Evolutionary conservation across 2,329 filamentous ascomycete species (phyloP).

Genomic region (Claviceps humidiphila): DNA sequence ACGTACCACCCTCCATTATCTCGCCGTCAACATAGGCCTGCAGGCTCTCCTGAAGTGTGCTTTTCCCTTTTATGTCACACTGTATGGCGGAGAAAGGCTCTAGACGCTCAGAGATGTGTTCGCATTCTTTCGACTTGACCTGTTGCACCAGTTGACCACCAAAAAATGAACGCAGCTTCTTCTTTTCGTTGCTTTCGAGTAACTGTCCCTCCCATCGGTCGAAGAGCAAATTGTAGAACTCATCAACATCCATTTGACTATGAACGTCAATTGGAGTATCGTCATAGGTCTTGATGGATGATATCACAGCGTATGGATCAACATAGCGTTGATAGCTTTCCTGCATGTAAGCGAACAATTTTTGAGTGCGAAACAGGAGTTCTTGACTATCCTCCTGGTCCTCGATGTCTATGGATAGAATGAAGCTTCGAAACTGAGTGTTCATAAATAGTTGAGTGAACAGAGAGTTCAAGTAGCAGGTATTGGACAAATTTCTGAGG

Average conservation of each 20-base stretch:
- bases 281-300: constrained; percentile 69
- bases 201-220: constrained; percentile 84
- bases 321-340: constrained; percentile 61
- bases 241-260: constrained; percentile 94
- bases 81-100: constrained; percentile 93
- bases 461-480: constrained; percentile 92
- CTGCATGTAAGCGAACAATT: constrained; percentile 76
- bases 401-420: constrained; percentile 50
- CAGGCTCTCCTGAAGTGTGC: constrained; percentile 69
- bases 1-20: constrained; percentile 74
- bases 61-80: constrained; percentile 91
- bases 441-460: constrained; percentile 97
- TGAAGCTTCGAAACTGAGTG: constrained; percentile 69
- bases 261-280: constrained; percentile 72
- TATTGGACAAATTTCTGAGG: constrained; percentile 83
- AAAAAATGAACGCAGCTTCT: constrained; percentile 68
- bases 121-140: constrained; percentile 86
- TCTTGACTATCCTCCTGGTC: constrained; percentile 45
- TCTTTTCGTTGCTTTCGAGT: constrained; percentile 51
- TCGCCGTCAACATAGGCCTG: constrained; percentile 94
- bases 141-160: constrained; percentile 88
- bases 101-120: constrained; percentile 79
- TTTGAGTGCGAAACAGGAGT: constrained; percentile 65
- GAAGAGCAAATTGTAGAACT: constrained; percentile 91
- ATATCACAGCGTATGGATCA: constrained; percentile 60